phyloP scores from a whole-genome alignment of 805 yeast species.

The Sugiyamaella mastotermitis region DNA sequence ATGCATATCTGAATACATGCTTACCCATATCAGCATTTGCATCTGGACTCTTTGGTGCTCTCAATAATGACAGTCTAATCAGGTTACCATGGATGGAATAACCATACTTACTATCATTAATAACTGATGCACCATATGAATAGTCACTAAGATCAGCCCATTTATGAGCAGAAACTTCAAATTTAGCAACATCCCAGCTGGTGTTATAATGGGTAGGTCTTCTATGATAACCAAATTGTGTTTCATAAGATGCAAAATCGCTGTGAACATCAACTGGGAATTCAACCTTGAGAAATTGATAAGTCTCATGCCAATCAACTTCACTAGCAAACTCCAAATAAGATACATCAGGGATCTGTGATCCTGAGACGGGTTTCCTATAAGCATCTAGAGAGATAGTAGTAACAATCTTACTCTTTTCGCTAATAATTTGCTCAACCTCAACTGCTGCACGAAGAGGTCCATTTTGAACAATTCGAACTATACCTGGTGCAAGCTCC shows the following conservation, averaged over 20 bases:
- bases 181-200: slow-evolving; percentile 93
- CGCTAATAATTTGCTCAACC: slow-evolving; percentile 55
- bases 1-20: slow-evolving; percentile 76
- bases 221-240: slow-evolving; percentile 86
- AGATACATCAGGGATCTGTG: slow-evolving; percentile 30
- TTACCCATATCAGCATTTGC: slow-evolving; percentile 89
- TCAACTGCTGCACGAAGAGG: slow-evolving; percentile 59
- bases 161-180: slow-evolving; percentile 91
- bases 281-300: slow-evolving; percentile 87
- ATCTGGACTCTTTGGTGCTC: slow-evolving; percentile 95
- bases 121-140: slow-evolving; percentile 77
- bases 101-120: slow-evolving; percentile 87
- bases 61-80: slow-evolving; percentile 77
- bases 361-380: slow-evolving; percentile 17
- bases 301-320: slow-evolving; percentile 83
- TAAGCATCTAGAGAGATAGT: slow-evolving; percentile 63
- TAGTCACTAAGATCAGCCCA: slow-evolving; percentile 87
- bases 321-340: slow-evolving; percentile 47
- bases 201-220: slow-evolving; percentile 95
- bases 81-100: slow-evolving; percentile 89
- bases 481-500: slow-evolving; percentile 39
- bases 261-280: slow-evolving; percentile 81
- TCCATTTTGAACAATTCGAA: slow-evolving; percentile 40
- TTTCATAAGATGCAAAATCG: slow-evolving; percentile 81
- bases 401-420: slow-evolving; percentile 54